Percentiles rank a stretch among this genome's conserved stretches.
These are phyloP conservation scores for Phycomyces nitens DNA, from an alignment of 192 early-diverging fungal genomes.

Conservation along the genomic window DNA sequence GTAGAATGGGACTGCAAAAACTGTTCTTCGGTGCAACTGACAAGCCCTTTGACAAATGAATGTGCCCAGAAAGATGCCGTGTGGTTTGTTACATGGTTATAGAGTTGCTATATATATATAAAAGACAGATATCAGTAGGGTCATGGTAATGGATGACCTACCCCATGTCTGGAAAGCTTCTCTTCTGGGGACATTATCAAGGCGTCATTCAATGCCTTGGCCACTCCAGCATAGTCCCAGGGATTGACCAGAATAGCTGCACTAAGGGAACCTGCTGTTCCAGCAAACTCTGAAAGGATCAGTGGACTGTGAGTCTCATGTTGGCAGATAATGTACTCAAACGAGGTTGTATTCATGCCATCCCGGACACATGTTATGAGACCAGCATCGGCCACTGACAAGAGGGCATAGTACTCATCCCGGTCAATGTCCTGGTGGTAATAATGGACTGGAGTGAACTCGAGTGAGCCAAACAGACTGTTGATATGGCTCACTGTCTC, in stretches of 20 bases:
- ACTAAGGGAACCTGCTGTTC: constrained; percentile 81
- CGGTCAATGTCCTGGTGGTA: constrained; percentile 90
- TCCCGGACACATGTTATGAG: constrained; percentile 92
- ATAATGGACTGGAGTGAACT: constrained; percentile 93
- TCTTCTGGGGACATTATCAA: constrained; percentile 63
- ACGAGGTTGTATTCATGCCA: constrained; percentile 96
- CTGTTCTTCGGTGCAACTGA: constrained; percentile 39
- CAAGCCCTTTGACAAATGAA: constrained; percentile 75
- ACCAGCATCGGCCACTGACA: constrained; percentile 91
- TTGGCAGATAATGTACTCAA: constrained; percentile 94
- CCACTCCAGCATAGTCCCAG: constrained; percentile 83
- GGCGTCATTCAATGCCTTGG: constrained; percentile 72
- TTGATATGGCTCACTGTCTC: constrained; percentile 92
- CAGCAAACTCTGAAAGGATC: constrained; percentile 95
- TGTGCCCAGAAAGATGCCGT: constrained; percentile 87
- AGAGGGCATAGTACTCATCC: constrained; percentile 94
- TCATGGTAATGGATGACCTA: constrained; percentile 21
- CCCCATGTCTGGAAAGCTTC: constrained; percentile 44
- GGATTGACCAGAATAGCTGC: constrained; percentile 83
- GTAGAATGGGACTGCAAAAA: constrained; percentile 43
- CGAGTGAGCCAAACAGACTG: constrained; percentile 87
- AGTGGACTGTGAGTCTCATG: constrained; percentile 76
- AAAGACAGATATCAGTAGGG: not conserved
- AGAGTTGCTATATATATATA: constrained; percentile 56
- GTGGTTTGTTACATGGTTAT: constrained; percentile 73